Conservation (phyloP, 495 filamentous ascomycete genomes). For the Aspergillus asperescens region DNA sequence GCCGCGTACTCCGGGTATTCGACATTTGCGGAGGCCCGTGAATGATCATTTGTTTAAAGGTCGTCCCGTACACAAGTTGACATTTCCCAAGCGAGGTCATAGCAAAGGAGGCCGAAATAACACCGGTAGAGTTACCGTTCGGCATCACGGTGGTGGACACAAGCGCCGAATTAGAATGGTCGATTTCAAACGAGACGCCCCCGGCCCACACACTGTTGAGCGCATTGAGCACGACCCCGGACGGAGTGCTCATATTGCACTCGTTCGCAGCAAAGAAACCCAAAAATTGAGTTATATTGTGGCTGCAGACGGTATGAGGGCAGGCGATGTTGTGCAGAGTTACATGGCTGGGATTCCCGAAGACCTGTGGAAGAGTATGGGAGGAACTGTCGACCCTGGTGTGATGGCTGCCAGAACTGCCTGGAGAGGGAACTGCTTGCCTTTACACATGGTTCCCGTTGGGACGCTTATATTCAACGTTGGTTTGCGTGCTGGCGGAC, state of each 20-base stretch:
- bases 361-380: slow-evolving; percentile 82
- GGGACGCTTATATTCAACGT: slow-evolving; percentile 88
- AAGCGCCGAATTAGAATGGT: slow-evolving; percentile 87
- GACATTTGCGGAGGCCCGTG: slow-evolving; percentile 84
- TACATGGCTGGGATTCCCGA: slow-evolving; percentile 83
- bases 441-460: slow-evolving; percentile 88
- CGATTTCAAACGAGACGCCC: slow-evolving; percentile 70
- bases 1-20: slow-evolving; percentile 87
- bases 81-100: slow-evolving; percentile 84
- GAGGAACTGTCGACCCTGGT: slow-evolving; percentile 85
- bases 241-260: slow-evolving; percentile 86
- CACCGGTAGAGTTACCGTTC: slow-evolving; percentile 73
- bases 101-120: slow-evolving; percentile 90
- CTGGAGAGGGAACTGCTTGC: slow-evolving; percentile 91
- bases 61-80: slow-evolving; percentile 73
- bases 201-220: slow-evolving; percentile 81
- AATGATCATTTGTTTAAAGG: slow-evolving; percentile 98
- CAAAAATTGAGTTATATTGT: slow-evolving; percentile 71
- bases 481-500: slow-evolving; percentile 64
- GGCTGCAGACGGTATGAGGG: slow-evolving; percentile 86
- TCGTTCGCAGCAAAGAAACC: slow-evolving; percentile 62
- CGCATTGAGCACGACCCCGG: slow-evolving; percentile 95
- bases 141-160: slow-evolving; percentile 85
- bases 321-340: slow-evolving; percentile 85
- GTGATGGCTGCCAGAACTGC: slow-evolving; percentile 90